Conservation (phyloP, 352 stramenopile species). For the Globisporangium spiculum region DNA sequence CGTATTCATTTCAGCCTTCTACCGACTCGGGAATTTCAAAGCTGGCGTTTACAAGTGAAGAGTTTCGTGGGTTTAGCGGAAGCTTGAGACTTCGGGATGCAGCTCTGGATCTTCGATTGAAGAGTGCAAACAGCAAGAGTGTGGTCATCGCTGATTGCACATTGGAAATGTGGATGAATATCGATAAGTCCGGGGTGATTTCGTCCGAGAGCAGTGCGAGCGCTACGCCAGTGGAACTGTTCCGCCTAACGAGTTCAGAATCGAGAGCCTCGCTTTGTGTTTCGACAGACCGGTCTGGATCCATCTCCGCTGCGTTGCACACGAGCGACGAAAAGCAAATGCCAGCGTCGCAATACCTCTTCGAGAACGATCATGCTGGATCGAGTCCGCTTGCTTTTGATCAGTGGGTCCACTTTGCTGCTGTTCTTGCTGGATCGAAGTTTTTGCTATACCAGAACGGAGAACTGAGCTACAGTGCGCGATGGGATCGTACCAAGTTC, state of each 20-base stretch:
- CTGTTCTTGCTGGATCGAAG: slow-evolving; percentile 42
- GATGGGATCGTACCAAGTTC: neutral
- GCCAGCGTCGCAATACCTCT: neutral
- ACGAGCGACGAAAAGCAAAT: neutral
- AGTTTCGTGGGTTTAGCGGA: slow-evolving; percentile 33
- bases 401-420: slow-evolving; percentile 52
- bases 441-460: slow-evolving; percentile 43
- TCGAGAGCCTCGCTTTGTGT: slow-evolving; percentile 16
- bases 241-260: slow-evolving; percentile 20
- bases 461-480: slow-evolving; percentile 11
- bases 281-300: neutral
- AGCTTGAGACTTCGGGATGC: slow-evolving; percentile 22
- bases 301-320: neutral
- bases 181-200: slow-evolving; percentile 1
- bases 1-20: slow-evolving; percentile 29
- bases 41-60: slow-evolving; percentile 11
- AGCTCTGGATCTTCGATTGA: slow-evolving; percentile 22
- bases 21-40: slow-evolving; percentile 4
- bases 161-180: slow-evolving; percentile 52
- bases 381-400: slow-evolving; percentile 7
- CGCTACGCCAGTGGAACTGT: slow-evolving; percentile 19
- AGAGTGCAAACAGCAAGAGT: slow-evolving; percentile 17
- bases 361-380: neutral
- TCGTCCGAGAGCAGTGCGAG: neutral
- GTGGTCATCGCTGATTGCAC: slow-evolving; percentile 37